Conservation (phyloP, 2,329 filamentous ascomycete species). For the Curvularia eragrostidis region DNA sequence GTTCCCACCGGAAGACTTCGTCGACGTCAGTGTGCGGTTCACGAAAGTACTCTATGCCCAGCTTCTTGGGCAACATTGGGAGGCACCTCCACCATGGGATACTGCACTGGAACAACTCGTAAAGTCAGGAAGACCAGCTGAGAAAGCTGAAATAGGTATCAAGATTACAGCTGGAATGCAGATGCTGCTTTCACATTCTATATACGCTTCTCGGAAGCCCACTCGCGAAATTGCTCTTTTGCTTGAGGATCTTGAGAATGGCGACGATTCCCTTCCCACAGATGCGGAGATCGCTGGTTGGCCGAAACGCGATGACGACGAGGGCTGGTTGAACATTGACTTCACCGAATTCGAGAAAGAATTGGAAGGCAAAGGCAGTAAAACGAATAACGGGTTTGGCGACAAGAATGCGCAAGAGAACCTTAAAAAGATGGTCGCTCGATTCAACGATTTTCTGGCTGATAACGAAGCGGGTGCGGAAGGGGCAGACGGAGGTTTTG, state of each 20-base stretch:
- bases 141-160: constrained; percentile 74
- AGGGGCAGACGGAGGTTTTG: constrained; percentile 69
- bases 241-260: constrained; percentile 75
- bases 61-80: constrained; percentile 83
- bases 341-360: constrained; percentile 89
- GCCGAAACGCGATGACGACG: constrained; percentile 77
- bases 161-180: constrained; percentile 91
- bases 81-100: constrained; percentile 65
- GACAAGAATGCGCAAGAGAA: constrained; percentile 74
- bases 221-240: constrained; percentile 79
- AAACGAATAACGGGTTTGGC: constrained; percentile 57
- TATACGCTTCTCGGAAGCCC: constrained; percentile 70
- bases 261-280: constrained; percentile 73
- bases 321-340: constrained; percentile 90
- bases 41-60: constrained; percentile 92
- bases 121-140: constrained; percentile 42
- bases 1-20: constrained; percentile 80
- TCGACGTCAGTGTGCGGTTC: constrained; percentile 79
- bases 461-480: constrained; percentile 82
- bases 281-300: constrained; percentile 76
- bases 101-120: constrained; percentile 47
- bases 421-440: constrained; percentile 86
- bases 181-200: constrained; percentile 75
- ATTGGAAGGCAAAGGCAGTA: constrained; percentile 60
- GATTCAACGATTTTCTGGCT: constrained; percentile 91